Evolutionary conservation across 2,329 filamentous ascomycete genomes (phyloP), one percentile per base, ranked within the genome.

Genomic region (Colletotrichum sansevieriae): DNA sequence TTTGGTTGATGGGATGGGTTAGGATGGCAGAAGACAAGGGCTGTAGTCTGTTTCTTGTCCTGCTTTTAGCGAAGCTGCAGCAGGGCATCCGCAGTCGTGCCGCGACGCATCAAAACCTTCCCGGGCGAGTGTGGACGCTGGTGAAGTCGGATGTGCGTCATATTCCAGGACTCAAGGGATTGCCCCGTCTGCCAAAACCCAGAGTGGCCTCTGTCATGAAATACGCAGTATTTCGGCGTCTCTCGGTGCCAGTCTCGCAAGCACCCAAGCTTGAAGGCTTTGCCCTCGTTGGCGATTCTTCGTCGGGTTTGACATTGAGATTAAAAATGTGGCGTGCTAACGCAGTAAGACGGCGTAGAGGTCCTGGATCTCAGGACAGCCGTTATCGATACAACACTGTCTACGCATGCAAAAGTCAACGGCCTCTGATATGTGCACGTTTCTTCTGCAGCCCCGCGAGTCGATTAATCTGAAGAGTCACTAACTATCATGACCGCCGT

Each of bases 101-200:
- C 18, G 12, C 29, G 20, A 22, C 43, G 29, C 33, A 49, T 20
- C 57, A 60, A 12, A 35, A 13, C 61, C 47, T 13, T 52, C n/a
- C 35, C 13, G 18, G 37, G 35, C 37, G 33, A 63, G 52, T 58
- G 52, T 58, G 64, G 51, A 58, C 52, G 52, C 52, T 46, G 59
- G 64, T 57, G 64, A 67, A 25, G 44, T 67, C 51, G 64, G 52
- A 29, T 51, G 64, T 64, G 64, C 65, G 57, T 66, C 63, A 62
- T 54, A 9, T 65, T 37, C 54, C 63, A 56, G 43, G 33, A 46
- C 33, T 35, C 47, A 15, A 18, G 37, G 12, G 47, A n/a, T 43
- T n/a, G 22, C 43, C 33, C 55, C 29, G 25, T 44, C 39, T 51
- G 57, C 41, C 44, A 51, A 51, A 20, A 29, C n/a, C 25, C 46